Evolutionary conservation across 176 grass and related monocot species (phyloP).

Genomic region (Cocos nucifera): DNA sequence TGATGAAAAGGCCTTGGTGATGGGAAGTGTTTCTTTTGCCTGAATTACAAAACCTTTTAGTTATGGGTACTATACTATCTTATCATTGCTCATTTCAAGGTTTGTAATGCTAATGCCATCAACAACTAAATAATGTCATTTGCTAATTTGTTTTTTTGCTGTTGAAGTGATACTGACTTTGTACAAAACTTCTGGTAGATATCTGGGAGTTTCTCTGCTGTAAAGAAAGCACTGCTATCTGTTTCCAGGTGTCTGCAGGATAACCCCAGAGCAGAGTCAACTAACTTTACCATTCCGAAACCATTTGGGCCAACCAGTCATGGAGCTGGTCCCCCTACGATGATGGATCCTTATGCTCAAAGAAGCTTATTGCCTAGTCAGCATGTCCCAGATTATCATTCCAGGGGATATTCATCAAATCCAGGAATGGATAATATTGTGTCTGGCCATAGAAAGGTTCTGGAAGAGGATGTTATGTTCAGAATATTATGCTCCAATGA

Average conservation of each 20-base stretch:
- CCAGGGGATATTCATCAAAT: conserved; percentile 30
- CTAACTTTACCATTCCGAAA: conserved; percentile 25
- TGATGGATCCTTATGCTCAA: conserved; percentile 51
- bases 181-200: conserved; percentile 45
- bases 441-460: conserved; percentile 49
- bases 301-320: conserved; percentile 38
- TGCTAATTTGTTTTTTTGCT: conserved; percentile 5
- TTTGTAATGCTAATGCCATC: too few relatives aligned
- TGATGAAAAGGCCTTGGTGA: too few relatives aligned
- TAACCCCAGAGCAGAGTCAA: conserved; percentile 38
- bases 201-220: conserved; percentile 58
- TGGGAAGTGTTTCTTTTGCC: too few relatives aligned
- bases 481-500: conserved; percentile 68
- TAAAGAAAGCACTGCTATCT: conserved; percentile 54
- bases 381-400: conserved; percentile 44
- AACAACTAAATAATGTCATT: too few relatives aligned
- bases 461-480: conserved; percentile 65
- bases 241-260: conserved; percentile 59
- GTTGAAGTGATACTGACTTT: conserved; percentile 16
- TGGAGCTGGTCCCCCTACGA: conserved; percentile 29
- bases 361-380: conserved; percentile 38
- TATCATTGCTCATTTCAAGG: too few relatives aligned
- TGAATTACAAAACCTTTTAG: too few relatives aligned
- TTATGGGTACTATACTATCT: too few relatives aligned
- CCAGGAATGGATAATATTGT: conserved; percentile 11